These are phyloP conservation scores for Phyllosticta capitalensis DNA, from an alignment of 2,329 filamentous ascomycete genomes.

Conservation along the genomic window DNA sequence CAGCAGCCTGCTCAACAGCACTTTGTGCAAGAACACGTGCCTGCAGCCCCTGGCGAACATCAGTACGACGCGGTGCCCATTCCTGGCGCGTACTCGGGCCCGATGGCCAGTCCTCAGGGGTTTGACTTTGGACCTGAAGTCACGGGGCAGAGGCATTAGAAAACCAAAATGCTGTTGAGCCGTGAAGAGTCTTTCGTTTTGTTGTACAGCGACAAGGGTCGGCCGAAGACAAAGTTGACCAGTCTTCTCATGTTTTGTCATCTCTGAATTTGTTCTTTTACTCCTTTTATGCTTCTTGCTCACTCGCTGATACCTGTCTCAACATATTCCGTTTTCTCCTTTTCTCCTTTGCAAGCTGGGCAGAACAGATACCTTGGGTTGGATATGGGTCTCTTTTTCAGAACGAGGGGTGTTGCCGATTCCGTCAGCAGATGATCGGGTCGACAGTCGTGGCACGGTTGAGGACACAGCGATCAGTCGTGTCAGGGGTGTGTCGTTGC, in stretches of 20 bases:
- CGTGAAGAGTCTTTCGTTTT: background rate
- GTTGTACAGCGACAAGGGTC: background rate
- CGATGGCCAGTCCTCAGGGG: slow-evolving; percentile 32
- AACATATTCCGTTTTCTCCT: background rate
- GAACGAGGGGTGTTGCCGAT: background rate
- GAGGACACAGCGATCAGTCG: background rate
- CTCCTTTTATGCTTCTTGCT: background rate
- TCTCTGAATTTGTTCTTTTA: too few relatives aligned
- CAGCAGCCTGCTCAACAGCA: slow-evolving; percentile 22
- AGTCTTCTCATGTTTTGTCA: background rate
- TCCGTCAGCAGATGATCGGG: background rate
- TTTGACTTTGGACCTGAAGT: slow-evolving; percentile 28
- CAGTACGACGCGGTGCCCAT: slow-evolving; percentile 82
- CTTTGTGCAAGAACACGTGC: slow-evolving; percentile 53
- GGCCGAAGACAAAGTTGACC: background rate
- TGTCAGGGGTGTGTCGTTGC: background rate
- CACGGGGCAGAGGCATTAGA: background rate
- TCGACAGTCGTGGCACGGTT: background rate
- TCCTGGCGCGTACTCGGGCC: slow-evolving; percentile 65
- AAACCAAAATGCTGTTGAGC: background rate
- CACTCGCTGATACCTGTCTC: background rate
- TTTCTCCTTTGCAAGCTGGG: background rate
- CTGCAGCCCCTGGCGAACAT: slow-evolving; percentile 67
- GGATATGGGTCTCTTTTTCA: background rate
- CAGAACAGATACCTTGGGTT: background rate